phyloP scores from a whole-genome alignment of 805 yeast species.

The Kluyveromyces siamensis region DNA sequence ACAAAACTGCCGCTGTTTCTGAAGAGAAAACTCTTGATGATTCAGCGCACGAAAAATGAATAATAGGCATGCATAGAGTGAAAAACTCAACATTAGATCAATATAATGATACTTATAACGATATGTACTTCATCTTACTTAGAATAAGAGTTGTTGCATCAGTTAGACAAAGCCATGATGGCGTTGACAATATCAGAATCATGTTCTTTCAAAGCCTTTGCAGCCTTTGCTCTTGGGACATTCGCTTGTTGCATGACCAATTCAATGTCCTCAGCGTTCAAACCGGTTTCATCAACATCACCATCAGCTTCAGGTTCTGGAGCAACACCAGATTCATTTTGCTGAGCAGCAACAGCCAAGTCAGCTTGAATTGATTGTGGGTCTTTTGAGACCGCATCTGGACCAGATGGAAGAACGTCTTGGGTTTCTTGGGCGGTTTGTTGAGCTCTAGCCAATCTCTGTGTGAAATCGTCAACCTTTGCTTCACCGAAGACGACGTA shows the following conservation, averaged over 20 bases:
- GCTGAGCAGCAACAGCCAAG: conserved; percentile 53
- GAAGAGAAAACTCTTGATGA: background rate
- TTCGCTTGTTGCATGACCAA: conserved; percentile 87
- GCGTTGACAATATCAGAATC: conserved; percentile 94
- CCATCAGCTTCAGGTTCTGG: conserved; percentile 43
- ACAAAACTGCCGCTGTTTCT: background rate
- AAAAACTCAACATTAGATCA: conserved; percentile 1
- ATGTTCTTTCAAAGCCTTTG: conserved; percentile 79
- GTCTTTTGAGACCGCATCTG: conserved; percentile 44
- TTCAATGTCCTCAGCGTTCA: conserved; percentile 73
- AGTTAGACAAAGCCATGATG: conserved; percentile 63
- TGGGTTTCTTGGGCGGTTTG: conserved; percentile 46
- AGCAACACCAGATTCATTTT: conserved; percentile 30
- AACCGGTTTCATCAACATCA: conserved; percentile 77
- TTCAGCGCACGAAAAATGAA: background rate
- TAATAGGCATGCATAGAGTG: background rate
- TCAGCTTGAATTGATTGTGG: conserved; percentile 80
- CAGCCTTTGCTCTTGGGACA: conserved; percentile 83
- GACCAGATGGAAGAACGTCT: conserved; percentile 36
- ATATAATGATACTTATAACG: background rate
- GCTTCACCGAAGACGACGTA: conserved; percentile 98
- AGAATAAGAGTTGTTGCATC: background rate
- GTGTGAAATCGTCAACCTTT: conserved; percentile 86
- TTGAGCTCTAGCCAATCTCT: conserved; percentile 78
- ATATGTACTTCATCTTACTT: conserved; percentile 9